Evolutionary conservation across 805 yeast genomes (phyloP).

Genomic region (Brettanomyces bruxellensis): DNA sequence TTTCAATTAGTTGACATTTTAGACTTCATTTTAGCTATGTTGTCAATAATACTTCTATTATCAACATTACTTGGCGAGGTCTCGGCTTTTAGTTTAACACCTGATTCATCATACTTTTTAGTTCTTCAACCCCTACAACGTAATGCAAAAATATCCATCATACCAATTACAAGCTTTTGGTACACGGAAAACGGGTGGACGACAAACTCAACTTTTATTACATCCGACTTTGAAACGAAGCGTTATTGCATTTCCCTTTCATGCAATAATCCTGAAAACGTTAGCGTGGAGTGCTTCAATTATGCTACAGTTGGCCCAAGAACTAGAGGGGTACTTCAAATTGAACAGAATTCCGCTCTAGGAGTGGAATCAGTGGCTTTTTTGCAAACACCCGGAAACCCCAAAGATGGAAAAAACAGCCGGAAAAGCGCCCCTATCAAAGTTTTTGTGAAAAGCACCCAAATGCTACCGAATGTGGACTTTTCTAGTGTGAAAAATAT

Average conservation of each 20-base stretch:
- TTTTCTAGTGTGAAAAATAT: conserved; percentile 4
- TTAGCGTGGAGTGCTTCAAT: conserved; percentile 15
- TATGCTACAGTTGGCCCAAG: conserved; percentile 6
- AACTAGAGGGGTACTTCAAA: too few species aligned
- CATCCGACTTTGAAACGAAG: conserved; percentile 3
- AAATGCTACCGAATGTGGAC: conserved; percentile 1
- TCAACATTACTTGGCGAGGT: neutral
- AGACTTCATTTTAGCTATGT: too few species aligned
- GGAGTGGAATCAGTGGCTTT: conserved; percentile 8
- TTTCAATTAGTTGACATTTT: too few species aligned
- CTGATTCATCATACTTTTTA: neutral
- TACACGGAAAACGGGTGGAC: neutral
- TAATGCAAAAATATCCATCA: neutral
- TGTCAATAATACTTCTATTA: too few species aligned
- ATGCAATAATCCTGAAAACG: neutral
- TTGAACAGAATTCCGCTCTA: too few species aligned
- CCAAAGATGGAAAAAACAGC: neutral
- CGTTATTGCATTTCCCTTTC: conserved; percentile 13
- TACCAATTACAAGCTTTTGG: neutral
- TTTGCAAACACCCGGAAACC: conserved; percentile 1
- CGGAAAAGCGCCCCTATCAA: neutral
- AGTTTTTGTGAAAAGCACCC: conserved; percentile 5
- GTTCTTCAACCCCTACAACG: neutral
- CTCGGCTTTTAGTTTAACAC: neutral
- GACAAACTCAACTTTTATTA: neutral